These are phyloP conservation scores for Talaromyces trachyspermus DNA, from an alignment of 495 filamentous ascomycete genomes.

Conservation along the genomic window DNA sequence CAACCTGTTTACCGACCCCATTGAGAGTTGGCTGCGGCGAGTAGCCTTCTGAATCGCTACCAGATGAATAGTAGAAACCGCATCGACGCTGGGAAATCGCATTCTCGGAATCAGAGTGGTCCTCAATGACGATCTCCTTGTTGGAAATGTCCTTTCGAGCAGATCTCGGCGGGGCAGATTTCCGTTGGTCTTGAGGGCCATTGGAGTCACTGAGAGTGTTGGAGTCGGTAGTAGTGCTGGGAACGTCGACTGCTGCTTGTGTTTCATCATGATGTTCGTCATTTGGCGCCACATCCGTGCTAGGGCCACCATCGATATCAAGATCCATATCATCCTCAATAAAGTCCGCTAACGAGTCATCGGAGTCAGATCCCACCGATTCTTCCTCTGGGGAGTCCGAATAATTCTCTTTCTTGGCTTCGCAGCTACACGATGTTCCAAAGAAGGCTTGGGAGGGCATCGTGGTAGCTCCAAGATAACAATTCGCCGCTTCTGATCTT, in stretches of 20 bases:
- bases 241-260: not conserved
- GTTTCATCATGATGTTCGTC: not conserved
- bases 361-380: constrained; percentile 22
- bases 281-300: constrained; percentile 5
- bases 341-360: constrained; percentile 41
- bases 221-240: too few relatives aligned
- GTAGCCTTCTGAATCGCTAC: constrained; percentile 18
- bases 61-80: constrained; percentile 11
- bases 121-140: not conserved
- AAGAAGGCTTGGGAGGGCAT: constrained; percentile 41
- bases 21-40: not conserved
- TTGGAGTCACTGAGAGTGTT: not conserved
- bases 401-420: constrained; percentile 9
- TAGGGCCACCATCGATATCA: constrained; percentile 16
- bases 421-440: constrained; percentile 13
- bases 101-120: not conserved
- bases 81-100: not conserved
- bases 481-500: constrained; percentile 48
- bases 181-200: too few relatives aligned
- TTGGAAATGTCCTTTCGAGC: not conserved
- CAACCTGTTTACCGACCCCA: constrained; percentile 1
- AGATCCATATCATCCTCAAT: constrained; percentile 25
- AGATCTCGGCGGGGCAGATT: too few relatives aligned
- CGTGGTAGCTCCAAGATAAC: constrained; percentile 38
- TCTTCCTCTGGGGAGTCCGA: constrained; percentile 32